Evolutionary conservation across 371 early-diverging fungal genomes (phyloP).

Genomic region (Mortierella sp.): DNA sequence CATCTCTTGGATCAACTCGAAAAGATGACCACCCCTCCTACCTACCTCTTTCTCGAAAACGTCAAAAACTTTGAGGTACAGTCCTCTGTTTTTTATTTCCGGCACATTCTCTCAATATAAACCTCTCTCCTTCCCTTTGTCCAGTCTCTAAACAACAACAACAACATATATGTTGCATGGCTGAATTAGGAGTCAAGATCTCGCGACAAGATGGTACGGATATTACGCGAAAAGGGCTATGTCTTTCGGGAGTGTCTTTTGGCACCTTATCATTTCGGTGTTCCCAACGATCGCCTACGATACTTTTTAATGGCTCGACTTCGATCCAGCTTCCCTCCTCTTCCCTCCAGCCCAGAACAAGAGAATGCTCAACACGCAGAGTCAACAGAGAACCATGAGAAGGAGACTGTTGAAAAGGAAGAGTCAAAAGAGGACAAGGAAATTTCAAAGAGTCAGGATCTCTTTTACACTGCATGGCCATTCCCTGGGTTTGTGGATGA

Average conservation of each 20-base stretch:
- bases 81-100: too few relatives aligned
- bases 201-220: conserved; percentile 63
- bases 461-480: conserved; percentile 64
- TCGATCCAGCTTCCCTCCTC: conserved; percentile 55
- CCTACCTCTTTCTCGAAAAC: conserved; percentile 76
- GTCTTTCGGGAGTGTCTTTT: conserved; percentile 71
- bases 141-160: too few relatives aligned
- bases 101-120: too few relatives aligned
- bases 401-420: conserved; percentile 18
- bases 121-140: too few relatives aligned
- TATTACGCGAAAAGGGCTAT: conserved; percentile 71
- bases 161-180: too few relatives aligned
- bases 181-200: conserved; percentile 62
- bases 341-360: conserved; percentile 7
- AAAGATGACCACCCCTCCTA: conserved; percentile 59
- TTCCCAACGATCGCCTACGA: conserved; percentile 75
- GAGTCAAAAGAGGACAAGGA: conserved; percentile 35
- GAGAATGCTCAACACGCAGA: conserved; percentile 46
- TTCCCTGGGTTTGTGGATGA: conserved; percentile 51
- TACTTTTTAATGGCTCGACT: conserved; percentile 74
- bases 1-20: conserved; percentile 70
- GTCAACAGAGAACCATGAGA: conserved; percentile 22
- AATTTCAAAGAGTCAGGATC: neutral
- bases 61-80: conserved; percentile 82
- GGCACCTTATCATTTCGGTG: conserved; percentile 72